phyloP scores from a whole-genome alignment of 192 early-diverging fungal species.

The Phlyctochytrium arcticum region DNA sequence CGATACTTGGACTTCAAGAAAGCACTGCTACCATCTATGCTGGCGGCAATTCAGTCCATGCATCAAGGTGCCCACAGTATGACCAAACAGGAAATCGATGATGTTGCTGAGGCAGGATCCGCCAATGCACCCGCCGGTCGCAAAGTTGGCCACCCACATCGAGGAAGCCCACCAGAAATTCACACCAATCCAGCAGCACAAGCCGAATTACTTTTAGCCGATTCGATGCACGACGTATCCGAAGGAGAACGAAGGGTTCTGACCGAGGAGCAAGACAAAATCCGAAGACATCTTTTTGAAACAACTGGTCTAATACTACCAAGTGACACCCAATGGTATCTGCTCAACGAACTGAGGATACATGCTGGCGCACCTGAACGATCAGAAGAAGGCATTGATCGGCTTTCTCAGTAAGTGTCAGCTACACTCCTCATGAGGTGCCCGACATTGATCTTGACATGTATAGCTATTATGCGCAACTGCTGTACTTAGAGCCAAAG shows the following conservation, averaged over 20 bases:
- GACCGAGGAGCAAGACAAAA: constrained; percentile 5
- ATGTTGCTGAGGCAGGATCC: background rate
- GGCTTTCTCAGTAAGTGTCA: constrained; percentile 42
- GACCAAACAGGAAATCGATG: background rate
- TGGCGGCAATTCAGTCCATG: constrained; percentile 10
- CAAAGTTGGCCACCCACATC: background rate
- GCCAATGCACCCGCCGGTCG: background rate
- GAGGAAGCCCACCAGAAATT: background rate
- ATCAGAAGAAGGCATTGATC: constrained; percentile 43
- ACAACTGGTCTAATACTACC: constrained; percentile 31
- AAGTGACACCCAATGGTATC: constrained; percentile 46
- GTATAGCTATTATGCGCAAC: constrained; percentile 51
- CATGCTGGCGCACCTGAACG: constrained; percentile 53
- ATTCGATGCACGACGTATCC: background rate
- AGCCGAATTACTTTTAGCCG: background rate
- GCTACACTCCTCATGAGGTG: constrained; percentile 5
- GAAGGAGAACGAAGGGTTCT: constrained; percentile 1
- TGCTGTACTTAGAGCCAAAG: constrained; percentile 43
- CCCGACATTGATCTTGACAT: background rate
- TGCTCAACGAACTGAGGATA: constrained; percentile 49
- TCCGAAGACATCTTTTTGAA: constrained; percentile 9
- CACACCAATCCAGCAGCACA: constrained; percentile 8
- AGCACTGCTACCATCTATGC: constrained; percentile 25
- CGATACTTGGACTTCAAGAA: constrained; percentile 27
- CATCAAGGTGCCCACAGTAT: background rate